A percentile compares a stretch with the other conserved stretches of the same genome.
These are phyloP conservation scores for Medicago ruthenica DNA, from an alignment of 306 rosid species.

Conservation along the genomic window DNA sequence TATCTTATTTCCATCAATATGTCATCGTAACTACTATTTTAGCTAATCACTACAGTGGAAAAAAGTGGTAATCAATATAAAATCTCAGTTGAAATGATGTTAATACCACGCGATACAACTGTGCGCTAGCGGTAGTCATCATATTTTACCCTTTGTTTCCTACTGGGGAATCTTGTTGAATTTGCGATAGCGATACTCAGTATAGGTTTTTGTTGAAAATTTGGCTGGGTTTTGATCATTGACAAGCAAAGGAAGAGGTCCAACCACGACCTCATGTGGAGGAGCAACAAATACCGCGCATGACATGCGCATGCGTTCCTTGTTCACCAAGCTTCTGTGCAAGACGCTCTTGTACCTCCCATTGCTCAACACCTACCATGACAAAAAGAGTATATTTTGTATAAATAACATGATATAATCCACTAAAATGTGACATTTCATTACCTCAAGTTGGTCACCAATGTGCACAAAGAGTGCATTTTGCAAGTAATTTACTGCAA, in stretches of 20 bases:
- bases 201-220: constrained; percentile 66
- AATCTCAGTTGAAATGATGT: too few relatives aligned
- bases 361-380: constrained; percentile 61
- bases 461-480: constrained; percentile 61
- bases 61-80: not conserved
- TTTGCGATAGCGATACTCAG: constrained; percentile 65
- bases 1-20: not conserved
- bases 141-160: not conserved
- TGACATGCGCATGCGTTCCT: constrained; percentile 64
- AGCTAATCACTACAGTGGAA: not conserved
- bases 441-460: constrained; percentile 75
- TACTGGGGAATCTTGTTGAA: constrained; percentile 69
- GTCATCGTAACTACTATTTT: not conserved
- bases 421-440: not conserved
- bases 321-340: constrained; percentile 74
- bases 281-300: constrained; percentile 72
- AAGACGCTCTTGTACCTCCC: constrained; percentile 70
- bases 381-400: not conserved
- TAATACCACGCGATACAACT: not conserved
- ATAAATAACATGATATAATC: not conserved
- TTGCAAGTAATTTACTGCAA: constrained; percentile 54
- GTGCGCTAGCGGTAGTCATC: not conserved
- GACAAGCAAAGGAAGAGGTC: constrained; percentile 59
- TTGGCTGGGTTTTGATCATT: constrained; percentile 55
- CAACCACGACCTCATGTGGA: constrained; percentile 53